Conservation (phyloP, 129 eudicot genomes). For the Flaveria sonorensis region DNA sequence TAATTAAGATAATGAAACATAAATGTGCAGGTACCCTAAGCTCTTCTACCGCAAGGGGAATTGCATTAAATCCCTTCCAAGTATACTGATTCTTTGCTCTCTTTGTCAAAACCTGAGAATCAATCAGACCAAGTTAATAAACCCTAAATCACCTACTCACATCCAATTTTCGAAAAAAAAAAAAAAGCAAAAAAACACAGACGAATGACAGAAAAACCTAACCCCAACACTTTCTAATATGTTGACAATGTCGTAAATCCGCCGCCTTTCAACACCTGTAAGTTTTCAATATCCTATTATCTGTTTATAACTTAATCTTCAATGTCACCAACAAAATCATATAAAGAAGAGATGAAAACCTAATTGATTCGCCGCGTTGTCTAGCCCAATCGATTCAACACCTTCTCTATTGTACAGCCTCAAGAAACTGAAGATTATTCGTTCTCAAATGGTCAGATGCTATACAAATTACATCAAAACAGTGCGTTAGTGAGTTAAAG, state of each 20-base stretch:
- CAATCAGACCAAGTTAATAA: not conserved
- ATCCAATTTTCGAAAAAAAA: not conserved
- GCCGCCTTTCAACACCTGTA: constrained; percentile 73
- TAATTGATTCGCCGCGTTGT: constrained; percentile 62
- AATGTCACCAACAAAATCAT: constrained; percentile 1
- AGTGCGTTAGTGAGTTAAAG: not conserved
- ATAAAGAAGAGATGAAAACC: constrained; percentile 32
- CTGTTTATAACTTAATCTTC: not conserved
- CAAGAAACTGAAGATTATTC: constrained; percentile 49
- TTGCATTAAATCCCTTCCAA: constrained; percentile 66
- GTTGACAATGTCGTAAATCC: constrained; percentile 74
- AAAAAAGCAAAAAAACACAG: too few species aligned
- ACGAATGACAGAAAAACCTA: not conserved
- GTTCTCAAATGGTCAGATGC: constrained; percentile 11
- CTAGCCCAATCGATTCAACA: constrained; percentile 61
- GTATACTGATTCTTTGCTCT: constrained; percentile 63
- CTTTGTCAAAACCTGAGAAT: constrained; percentile 48
- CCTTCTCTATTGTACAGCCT: constrained; percentile 64
- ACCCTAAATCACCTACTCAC: constrained; percentile 21
- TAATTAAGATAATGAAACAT: not conserved
- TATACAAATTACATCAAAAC: not conserved
- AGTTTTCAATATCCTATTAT: constrained; percentile 7
- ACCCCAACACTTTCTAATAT: constrained; percentile 70
- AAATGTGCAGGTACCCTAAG: constrained; percentile 47
- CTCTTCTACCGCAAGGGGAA: constrained; percentile 53